Percentiles rank a stretch among this genome's conserved stretches.
These are phyloP conservation scores for Phytopythium delawarense DNA, from an alignment of 352 stramenopile genomes.

Conservation along the genomic window DNA sequence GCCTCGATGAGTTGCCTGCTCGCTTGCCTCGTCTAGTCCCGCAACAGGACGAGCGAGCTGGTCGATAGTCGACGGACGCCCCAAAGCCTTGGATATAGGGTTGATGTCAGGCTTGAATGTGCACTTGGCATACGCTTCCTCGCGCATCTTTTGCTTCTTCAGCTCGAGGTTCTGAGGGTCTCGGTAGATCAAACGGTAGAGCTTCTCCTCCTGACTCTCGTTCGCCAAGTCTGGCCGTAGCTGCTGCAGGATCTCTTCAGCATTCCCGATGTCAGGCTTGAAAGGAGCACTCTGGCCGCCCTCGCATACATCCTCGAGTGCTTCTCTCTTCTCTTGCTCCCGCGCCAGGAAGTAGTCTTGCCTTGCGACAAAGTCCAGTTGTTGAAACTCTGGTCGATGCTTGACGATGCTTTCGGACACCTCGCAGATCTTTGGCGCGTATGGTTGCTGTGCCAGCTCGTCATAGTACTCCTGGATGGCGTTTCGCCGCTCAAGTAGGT, in stretches of 20 bases:
- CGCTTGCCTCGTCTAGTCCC: constrained; percentile 14
- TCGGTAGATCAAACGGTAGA: constrained; percentile 71
- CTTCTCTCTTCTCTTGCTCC: constrained; percentile 56
- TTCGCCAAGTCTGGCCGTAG: constrained; percentile 54
- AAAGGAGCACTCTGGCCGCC: constrained; percentile 46
- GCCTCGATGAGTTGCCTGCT: not conserved
- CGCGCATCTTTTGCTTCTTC: constrained; percentile 52
- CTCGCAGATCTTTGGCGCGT: constrained; percentile 56
- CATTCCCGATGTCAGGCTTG: constrained; percentile 75
- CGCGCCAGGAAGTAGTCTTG: constrained; percentile 65
- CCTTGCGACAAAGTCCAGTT: constrained; percentile 63
- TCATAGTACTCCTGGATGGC: constrained; percentile 74
- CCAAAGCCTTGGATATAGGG: constrained; percentile 60
- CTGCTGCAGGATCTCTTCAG: constrained; percentile 56
- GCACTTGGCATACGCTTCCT: constrained; percentile 53
- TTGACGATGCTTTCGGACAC: constrained; percentile 45
- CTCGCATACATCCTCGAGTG: constrained; percentile 44
- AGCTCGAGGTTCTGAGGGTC: constrained; percentile 52
- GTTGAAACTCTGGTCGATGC: constrained; percentile 64
- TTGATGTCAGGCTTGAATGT: constrained; percentile 82
- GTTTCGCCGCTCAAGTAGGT: constrained; percentile 34
- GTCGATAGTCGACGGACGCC: constrained; percentile 35
- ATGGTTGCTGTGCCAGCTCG: constrained; percentile 53
- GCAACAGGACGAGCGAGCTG: constrained; percentile 36
- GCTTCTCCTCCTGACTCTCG: constrained; percentile 48